Evolutionary conservation across 306 rosid species (phyloP).

Genomic region (Prunus mume): DNA sequence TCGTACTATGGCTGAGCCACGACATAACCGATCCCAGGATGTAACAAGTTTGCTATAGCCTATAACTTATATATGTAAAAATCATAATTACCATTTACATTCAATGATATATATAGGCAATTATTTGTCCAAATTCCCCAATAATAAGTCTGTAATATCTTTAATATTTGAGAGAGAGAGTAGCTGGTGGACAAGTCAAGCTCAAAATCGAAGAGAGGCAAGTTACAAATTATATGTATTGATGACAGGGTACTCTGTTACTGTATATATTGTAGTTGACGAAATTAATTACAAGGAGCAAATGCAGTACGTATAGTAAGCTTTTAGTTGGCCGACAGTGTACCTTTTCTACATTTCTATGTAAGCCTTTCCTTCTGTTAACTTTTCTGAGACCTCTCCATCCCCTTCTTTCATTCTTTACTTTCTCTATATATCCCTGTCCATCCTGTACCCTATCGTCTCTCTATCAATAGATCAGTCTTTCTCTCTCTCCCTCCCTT

Average conservation of each 20-base stretch:
- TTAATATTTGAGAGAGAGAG: background rate
- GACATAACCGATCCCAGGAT: too few species aligned
- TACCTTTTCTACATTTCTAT: background rate
- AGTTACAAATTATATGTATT: background rate
- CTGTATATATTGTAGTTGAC: background rate
- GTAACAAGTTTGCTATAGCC: too few species aligned
- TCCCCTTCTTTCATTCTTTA: constrained; percentile 6
- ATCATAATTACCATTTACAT: background rate
- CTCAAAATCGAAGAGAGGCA: background rate
- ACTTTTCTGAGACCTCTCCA: background rate
- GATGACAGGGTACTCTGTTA: background rate
- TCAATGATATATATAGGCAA: background rate
- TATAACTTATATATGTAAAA: too few species aligned
- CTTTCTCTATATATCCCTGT: background rate
- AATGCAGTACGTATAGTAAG: background rate
- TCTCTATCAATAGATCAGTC: constrained; percentile 16
- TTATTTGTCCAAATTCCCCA: background rate
- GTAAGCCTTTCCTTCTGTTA: background rate
- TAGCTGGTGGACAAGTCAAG: background rate
- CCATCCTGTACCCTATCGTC: constrained; percentile 20
- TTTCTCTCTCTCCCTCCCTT: constrained; percentile 11
- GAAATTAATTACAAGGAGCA: background rate
- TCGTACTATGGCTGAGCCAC: too few species aligned
- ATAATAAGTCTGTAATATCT: background rate
- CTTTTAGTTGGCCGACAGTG: background rate